A percentile compares a stretch with the other conserved stretches of the same genome.
phyloP scores from a whole-genome alignment of 129 eudicot species.

The Gnaphalium uliginosum region DNA sequence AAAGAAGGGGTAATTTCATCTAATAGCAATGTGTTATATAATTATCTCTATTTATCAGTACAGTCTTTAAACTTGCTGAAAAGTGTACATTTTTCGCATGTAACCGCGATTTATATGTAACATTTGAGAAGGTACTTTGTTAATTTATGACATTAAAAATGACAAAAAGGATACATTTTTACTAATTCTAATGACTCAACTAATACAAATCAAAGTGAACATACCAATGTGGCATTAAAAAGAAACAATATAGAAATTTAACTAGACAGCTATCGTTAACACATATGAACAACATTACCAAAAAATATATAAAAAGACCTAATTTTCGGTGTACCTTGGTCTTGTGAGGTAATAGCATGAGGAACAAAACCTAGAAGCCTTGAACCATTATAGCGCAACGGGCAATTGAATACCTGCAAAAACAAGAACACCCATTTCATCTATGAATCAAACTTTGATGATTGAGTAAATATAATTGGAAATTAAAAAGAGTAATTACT shows the following conservation, averaged over 20 bases:
- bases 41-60: background rate
- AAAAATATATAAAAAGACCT: no score
- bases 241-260: no score
- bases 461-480: background rate
- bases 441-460: background rate
- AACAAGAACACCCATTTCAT: background rate
- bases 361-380: slow-evolving; percentile 30
- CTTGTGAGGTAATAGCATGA: slow-evolving; percentile 44
- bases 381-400: slow-evolving; percentile 23
- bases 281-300: background rate
- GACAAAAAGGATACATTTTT: no score
- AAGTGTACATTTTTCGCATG: background rate
- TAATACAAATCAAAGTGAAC: background rate
- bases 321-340: slow-evolving; percentile 35
- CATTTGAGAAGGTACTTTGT: background rate
- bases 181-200: background rate
- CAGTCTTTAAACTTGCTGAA: background rate
- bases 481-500: background rate
- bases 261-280: background rate
- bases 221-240: no score
- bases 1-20: background rate
- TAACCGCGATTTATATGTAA: background rate
- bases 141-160: no score
- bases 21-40: background rate
- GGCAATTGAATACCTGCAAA: slow-evolving; percentile 32